Evolutionary conservation across 2,329 filamentous ascomycete genomes (phyloP).

Genomic region (Orbilia quercus): DNA sequence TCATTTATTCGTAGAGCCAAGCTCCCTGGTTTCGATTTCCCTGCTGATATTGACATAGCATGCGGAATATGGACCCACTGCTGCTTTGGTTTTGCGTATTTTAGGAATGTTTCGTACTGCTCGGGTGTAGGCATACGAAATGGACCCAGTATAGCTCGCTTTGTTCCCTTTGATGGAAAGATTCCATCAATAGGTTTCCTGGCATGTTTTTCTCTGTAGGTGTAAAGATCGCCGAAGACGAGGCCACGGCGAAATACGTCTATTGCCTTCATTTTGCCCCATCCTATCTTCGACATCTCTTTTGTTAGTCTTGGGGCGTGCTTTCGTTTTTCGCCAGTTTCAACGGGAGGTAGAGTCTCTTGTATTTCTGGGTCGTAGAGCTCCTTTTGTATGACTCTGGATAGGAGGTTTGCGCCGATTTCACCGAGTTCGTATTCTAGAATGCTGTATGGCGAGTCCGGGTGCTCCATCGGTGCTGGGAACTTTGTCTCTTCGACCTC

Average conservation of each 20-base stretch:
- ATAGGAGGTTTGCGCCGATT: slow-evolving; percentile 77
- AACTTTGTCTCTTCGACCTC: slow-evolving; percentile 61
- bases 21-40: slow-evolving; percentile 21
- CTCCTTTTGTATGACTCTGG: slow-evolving; percentile 72
- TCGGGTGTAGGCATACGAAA: slow-evolving; percentile 56
- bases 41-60: slow-evolving; percentile 19
- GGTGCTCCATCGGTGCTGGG: slow-evolving; percentile 69
- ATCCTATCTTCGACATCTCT: slow-evolving; percentile 44
- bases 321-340: slow-evolving; percentile 67
- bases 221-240: slow-evolving; percentile 26
- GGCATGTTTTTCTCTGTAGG: slow-evolving; percentile 3
- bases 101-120: slow-evolving; percentile 32
- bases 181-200: not conserved
- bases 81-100: slow-evolving; percentile 14
- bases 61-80: slow-evolving; percentile 52
- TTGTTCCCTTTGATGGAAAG: slow-evolving; percentile 20
- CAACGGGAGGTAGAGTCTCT: slow-evolving; percentile 65
- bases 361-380: slow-evolving; percentile 70
- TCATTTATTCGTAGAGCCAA: slow-evolving; percentile 54
- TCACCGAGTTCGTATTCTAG: slow-evolving; percentile 71
- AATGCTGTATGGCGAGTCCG: slow-evolving; percentile 66
- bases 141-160: slow-evolving; percentile 26
- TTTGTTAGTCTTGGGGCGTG: slow-evolving; percentile 55
- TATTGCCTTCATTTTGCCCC: slow-evolving; percentile 18
- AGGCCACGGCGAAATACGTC: slow-evolving; percentile 27